Evolutionary conservation across 2,329 filamentous ascomycete genomes (phyloP).

Genomic region (Neobulgaria alba): DNA sequence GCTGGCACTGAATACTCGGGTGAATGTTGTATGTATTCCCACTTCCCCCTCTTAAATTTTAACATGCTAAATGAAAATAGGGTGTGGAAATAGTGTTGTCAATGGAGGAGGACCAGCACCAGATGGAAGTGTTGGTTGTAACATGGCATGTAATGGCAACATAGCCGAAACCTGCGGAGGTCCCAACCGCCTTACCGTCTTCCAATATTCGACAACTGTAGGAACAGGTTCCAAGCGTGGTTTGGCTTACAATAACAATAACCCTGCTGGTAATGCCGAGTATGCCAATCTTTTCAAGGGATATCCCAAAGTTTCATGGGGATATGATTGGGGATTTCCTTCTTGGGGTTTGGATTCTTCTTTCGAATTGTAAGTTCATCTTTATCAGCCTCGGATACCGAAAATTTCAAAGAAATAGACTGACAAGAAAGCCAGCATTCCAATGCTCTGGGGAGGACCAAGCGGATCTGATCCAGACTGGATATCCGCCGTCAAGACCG

Average conservation of each 20-base stretch:
- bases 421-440: constrained; percentile 34
- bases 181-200: constrained; percentile 18
- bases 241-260: constrained; percentile 54
- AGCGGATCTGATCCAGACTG: constrained; percentile 40
- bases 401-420: too few relatives aligned
- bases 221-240: constrained; percentile 45
- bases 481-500: constrained; percentile 43
- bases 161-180: constrained; percentile 29
- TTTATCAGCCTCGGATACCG: too few relatives aligned
- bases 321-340: constrained; percentile 56
- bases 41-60: background rate
- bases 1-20: constrained; percentile 39
- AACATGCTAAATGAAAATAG: constrained; percentile 11
- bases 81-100: constrained; percentile 17
- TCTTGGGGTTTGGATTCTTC: constrained; percentile 32
- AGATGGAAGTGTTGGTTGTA: constrained; percentile 14
- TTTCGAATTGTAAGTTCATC: constrained; percentile 31
- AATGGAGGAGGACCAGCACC: constrained; percentile 8
- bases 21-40: constrained; percentile 33
- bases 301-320: constrained; percentile 43
- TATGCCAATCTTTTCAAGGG: constrained; percentile 35
- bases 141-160: constrained; percentile 26
- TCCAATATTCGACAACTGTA: background rate
- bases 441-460: constrained; percentile 52
- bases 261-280: constrained; percentile 7